Base-by-base conservation (phyloP, 108 stramenopile species). In the Skeletonema tropicum region DNA sequence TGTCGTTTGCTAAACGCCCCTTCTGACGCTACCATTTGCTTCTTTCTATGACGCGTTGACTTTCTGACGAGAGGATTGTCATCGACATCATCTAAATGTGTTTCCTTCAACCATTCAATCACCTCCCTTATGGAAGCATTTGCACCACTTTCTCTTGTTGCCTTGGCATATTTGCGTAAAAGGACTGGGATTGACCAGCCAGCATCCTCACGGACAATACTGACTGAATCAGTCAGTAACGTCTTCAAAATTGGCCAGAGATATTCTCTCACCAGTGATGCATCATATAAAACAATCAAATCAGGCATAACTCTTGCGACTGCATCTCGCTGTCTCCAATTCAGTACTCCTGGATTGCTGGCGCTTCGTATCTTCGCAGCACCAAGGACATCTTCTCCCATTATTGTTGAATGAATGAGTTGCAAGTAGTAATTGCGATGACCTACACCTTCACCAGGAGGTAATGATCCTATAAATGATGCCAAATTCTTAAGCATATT, bases 251-350 rank as follows among this genome's bases (percentile, higher is more conserved):
- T 79, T 7, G 94, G 96, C 89, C 91, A 92, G 23, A 97, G 26
- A 60, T 82, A 75, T 33, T 84, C 85, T 32, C 84, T 79, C 21
- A 88, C 87, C 48, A 85, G 75, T 26, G 52, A 66, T 7, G 88
- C 80, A 55, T 80, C 77, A 46, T 84, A 87, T 65, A 96, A 73
- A 1, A 71, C 76, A 60, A 94, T 86, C 52, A 96, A 59, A 61
- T 92, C 88, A 1, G 97, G 94, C 25, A 98, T 68, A 71, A 91
- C 90, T 39, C 84, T 66, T 13, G 97, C 97, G 8, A 98, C 90
- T 59, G 87, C 84, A 60, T 98, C 90, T 48, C 98, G 80, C 67
- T 97, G 90, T 52, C 98, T 77, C 98, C 98, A 98, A 70, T 98
- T 97, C 73, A 97, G 85, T 11, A 92, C 86, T 31, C 89, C 77